Evolutionary conservation across 176 grass and related monocot genomes (phyloP).

Genomic region (Oryza officinalis): DNA sequence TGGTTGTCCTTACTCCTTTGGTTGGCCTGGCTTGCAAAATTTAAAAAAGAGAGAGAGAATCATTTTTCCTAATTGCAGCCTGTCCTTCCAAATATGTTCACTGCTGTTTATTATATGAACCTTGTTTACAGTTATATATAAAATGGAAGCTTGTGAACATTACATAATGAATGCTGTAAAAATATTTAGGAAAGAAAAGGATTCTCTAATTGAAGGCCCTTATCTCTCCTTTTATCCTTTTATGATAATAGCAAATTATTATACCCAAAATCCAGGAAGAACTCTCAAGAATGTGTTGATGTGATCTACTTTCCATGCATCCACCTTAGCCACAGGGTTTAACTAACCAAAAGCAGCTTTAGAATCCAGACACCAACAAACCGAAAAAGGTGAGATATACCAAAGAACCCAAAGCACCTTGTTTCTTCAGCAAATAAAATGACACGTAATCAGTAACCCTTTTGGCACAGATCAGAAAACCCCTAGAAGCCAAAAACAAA

Average conservation of each 20-base stretch:
- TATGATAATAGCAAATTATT: background rate
- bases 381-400: conserved; percentile 17
- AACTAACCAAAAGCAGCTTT: conserved; percentile 9
- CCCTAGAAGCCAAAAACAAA: conserved; percentile 41
- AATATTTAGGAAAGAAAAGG: background rate
- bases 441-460: conserved; percentile 31
- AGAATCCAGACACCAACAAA: conserved; percentile 20
- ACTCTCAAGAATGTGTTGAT: conserved; percentile 33
- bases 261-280: background rate
- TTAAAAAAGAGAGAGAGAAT: background rate
- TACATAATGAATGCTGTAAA: background rate
- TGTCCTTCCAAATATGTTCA: background rate
- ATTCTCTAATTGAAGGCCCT: background rate
- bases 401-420: conserved; percentile 31
- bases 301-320: background rate
- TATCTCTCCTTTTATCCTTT: background rate
- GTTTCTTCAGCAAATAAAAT: conserved; percentile 9
- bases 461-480: background rate
- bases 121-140: background rate
- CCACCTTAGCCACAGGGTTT: conserved; percentile 17
- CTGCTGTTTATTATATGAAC: background rate
- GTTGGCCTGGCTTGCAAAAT: background rate
- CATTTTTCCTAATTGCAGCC: background rate
- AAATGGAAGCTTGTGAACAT: background rate
- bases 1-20: conserved; percentile 15